Evolutionary conservation across 169 alveolate genomes (phyloP).

Genomic region (Cryptosporidium tyzzeri): DNA sequence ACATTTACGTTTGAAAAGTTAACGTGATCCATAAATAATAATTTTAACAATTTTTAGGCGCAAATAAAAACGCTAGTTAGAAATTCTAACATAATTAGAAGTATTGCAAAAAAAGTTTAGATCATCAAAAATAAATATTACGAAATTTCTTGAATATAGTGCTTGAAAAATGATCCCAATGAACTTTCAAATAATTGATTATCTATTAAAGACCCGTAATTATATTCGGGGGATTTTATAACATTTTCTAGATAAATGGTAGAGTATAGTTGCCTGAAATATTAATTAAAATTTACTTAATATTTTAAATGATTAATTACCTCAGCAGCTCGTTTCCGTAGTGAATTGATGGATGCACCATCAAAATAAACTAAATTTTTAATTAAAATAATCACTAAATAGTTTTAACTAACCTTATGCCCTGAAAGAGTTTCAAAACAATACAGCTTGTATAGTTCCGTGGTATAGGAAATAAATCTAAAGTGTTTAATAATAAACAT

Average conservation of each 20-base stretch:
- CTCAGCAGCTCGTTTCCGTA: slow-evolving; percentile 38
- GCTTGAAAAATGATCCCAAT: slow-evolving; percentile 35
- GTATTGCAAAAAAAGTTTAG: neutral
- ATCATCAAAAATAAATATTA: neutral
- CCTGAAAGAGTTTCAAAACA: slow-evolving; percentile 72
- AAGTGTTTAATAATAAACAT: neutral
- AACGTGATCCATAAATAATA: slow-evolving; percentile 1
- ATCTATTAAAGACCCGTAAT: slow-evolving; percentile 49
- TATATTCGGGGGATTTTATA: slow-evolving; percentile 54
- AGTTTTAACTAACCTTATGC: slow-evolving; percentile 56
- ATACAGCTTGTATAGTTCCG: slow-evolving; percentile 40
- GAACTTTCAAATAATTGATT: slow-evolving; percentile 56
- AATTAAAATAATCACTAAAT: neutral
- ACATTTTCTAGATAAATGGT: slow-evolving; percentile 65
- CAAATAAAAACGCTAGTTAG: neutral
- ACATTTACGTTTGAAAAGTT: slow-evolving; percentile 31
- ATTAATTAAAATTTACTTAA: neutral
- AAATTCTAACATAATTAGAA: neutral
- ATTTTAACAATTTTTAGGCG: neutral
- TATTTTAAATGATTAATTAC: neutral
- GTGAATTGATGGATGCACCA: slow-evolving; percentile 49
- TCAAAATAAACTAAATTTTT: slow-evolving; percentile 49
- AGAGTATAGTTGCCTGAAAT: slow-evolving; percentile 44
- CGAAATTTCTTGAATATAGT: slow-evolving; percentile 20
- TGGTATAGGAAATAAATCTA: slow-evolving; percentile 57